phyloP scores from a whole-genome alignment of 805 yeast species.

The Metschnikowia koreensis region DNA sequence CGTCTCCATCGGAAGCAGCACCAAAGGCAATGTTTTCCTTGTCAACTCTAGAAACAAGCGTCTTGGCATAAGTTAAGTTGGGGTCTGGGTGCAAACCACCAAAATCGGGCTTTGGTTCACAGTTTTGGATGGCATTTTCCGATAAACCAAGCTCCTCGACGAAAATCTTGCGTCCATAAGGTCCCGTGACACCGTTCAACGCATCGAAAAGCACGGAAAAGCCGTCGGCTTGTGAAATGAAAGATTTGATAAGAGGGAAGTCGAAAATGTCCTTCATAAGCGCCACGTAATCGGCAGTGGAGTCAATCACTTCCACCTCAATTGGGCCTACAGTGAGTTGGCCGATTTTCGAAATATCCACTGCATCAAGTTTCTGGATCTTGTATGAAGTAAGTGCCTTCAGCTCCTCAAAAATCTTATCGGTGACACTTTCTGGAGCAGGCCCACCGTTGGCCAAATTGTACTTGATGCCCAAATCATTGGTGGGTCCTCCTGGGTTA shows the following conservation, averaged over 20 bases:
- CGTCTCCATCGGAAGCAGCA: constrained; percentile 99
- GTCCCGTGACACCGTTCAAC: constrained; percentile 94
- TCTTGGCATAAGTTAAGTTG: constrained; percentile 87
- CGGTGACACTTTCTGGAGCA: constrained; percentile 93
- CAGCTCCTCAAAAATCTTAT: constrained; percentile 75
- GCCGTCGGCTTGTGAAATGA: constrained; percentile 51
- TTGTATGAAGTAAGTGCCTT: constrained; percentile 59
- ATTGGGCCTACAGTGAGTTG: constrained; percentile 51
- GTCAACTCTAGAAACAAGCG: constrained; percentile 87
- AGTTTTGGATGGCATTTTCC: constrained; percentile 70
- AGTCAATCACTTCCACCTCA: constrained; percentile 77
- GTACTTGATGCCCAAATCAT: constrained; percentile 94
- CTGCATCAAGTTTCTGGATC: constrained; percentile 56
- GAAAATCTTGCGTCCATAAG: constrained; percentile 84
- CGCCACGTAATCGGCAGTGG: constrained; percentile 72
- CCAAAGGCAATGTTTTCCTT: constrained; percentile 81
- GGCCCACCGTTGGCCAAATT: constrained; percentile 96
- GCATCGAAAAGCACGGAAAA: constrained; percentile 85
- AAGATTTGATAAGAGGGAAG: constrained; percentile 72
- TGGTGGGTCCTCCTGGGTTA: constrained; percentile 94
- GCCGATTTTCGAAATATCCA: constrained; percentile 66
- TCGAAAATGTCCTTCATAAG: constrained; percentile 86
- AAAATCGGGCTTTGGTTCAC: constrained; percentile 78
- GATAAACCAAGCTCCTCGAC: constrained; percentile 82
- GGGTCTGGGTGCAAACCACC: constrained; percentile 99